These are phyloP conservation scores for Dichomitus squalens DNA, from an alignment of 1,284 basidiomycete genomes.

Conservation along the genomic window DNA sequence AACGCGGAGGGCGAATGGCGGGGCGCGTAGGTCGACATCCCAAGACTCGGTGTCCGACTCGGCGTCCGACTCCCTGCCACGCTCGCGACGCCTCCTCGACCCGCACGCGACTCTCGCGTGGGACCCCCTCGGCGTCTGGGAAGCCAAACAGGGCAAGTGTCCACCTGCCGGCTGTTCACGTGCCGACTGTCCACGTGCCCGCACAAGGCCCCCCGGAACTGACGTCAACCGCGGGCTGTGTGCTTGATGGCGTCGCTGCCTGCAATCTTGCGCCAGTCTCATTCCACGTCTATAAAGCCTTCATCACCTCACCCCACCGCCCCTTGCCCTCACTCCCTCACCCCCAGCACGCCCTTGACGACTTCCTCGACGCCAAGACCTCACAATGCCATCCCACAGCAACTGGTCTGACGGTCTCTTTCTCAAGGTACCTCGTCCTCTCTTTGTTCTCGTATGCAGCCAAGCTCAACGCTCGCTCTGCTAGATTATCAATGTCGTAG, in stretches of 20 bases:
- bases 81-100: too few relatives aligned
- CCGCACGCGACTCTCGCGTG: constrained; percentile 17
- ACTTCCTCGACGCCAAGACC: not conserved
- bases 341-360: not conserved
- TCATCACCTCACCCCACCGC: constrained; percentile 4
- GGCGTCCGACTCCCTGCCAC: too few relatives aligned
- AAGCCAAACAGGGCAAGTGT: not conserved
- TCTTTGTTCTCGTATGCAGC: not conserved
- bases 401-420: constrained; percentile 76
- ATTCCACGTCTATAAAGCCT: constrained; percentile 16
- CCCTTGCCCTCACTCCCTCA: constrained; percentile 3
- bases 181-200: constrained; percentile 16
- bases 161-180: constrained; percentile 18
- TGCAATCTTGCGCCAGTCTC: not conserved
- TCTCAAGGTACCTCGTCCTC: constrained; percentile 62
- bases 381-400: constrained; percentile 28
- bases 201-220: constrained; percentile 1
- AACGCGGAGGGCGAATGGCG: constrained; percentile 54
- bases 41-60: too few relatives aligned
- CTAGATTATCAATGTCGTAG: constrained; percentile 77
- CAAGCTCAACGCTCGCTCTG: not conserved
- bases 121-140: constrained; percentile 1
- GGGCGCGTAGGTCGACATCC: constrained; percentile 64
- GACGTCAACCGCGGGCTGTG: constrained; percentile 14
- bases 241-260: not conserved